Conservation (phyloP, 2,329 filamentous ascomycete species). For the Juglanconis oblonga region DNA sequence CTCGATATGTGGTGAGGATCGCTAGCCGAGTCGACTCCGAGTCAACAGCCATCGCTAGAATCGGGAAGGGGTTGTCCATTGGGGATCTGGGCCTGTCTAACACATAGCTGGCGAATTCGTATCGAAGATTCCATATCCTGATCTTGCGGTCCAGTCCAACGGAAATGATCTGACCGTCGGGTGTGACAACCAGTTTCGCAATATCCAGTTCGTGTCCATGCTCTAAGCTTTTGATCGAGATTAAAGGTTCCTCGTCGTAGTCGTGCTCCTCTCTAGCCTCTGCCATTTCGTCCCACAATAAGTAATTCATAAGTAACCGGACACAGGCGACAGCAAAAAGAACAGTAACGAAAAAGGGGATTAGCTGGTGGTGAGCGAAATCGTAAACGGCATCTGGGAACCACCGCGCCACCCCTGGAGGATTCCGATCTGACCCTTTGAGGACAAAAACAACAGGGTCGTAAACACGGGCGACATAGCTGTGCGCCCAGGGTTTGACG, state of each 20-base stretch:
- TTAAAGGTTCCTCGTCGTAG: constrained; percentile 43
- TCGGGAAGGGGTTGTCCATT: constrained; percentile 49
- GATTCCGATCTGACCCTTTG: constrained; percentile 64
- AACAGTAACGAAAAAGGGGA: constrained; percentile 60
- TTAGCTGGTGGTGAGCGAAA: constrained; percentile 59
- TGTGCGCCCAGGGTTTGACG: constrained; percentile 68
- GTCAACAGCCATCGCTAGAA: constrained; percentile 64
- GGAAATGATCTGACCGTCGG: constrained; percentile 64
- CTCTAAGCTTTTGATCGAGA: constrained; percentile 59
- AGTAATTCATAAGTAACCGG: constrained; percentile 69
- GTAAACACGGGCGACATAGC: constrained; percentile 71
- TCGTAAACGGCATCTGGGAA: constrained; percentile 63
- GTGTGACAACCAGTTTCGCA: constrained; percentile 59
- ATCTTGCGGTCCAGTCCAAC: constrained; percentile 69
- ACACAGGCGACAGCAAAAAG: constrained; percentile 63
- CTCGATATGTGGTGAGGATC: constrained; percentile 56
- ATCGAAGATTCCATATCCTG: constrained; percentile 62
- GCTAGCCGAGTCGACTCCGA: constrained; percentile 64
- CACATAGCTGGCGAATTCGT: constrained; percentile 39
- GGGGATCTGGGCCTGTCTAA: constrained; percentile 36
- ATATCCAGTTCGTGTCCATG: constrained; percentile 69
- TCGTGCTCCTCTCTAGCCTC: constrained; percentile 44
- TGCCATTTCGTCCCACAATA: constrained; percentile 64
- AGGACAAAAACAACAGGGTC: constrained; percentile 72
- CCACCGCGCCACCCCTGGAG: constrained; percentile 44